Base-by-base conservation (phyloP, 805 yeast genomes). In the Teunomyces gatunensis region DNA sequence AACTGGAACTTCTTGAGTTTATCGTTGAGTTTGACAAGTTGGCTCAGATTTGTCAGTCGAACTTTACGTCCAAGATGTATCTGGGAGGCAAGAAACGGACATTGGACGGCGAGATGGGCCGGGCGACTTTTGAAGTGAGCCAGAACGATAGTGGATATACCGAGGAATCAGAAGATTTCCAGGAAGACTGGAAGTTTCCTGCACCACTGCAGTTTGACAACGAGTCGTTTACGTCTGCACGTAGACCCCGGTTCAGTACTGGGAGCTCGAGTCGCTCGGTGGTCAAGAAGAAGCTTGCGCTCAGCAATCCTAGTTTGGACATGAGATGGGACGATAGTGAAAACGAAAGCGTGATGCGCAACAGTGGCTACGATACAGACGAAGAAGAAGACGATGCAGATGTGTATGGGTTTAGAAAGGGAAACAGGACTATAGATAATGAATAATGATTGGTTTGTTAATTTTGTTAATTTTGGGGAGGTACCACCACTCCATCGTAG, bases 401-500 rank as follows among this genome's bases (percentile, higher is more conserved):
- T 42, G 27, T 37, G 11, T 37, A 37, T 37, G 40, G 40, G 29
- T 27, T 47, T 25, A 23, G 29, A 23, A 37, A 15, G 21, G 47
- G 23, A 4, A 30, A 21, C 7, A 27, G 36, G 21, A 18, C 34
- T 11, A 10, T 17, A 17, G 23, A 28, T 10, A 32, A 25, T n/a
- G 21, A 34, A 6, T 21, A 43, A 17, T n/a, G 20, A 12, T 15
- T 15, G 17, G 17, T 15, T 15, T 4, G 2, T 21, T 7, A 4
- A 17, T 33, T 15, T 59, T n/a, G n/a, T n/a, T 54, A 81, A 52
- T 79, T 80, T 56, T 77, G 80, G 48, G 78, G 73, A 1, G 91
- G 91, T 59, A 80, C 80, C 29, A 74, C 80, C 7, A 85, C 64
- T 3, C 91, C 91, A 55, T 80, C 81, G 60, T 84, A 80, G 13